Base-by-base conservation (phyloP, 106 monocot genomes). In the Hemerocallis citrina region DNA sequence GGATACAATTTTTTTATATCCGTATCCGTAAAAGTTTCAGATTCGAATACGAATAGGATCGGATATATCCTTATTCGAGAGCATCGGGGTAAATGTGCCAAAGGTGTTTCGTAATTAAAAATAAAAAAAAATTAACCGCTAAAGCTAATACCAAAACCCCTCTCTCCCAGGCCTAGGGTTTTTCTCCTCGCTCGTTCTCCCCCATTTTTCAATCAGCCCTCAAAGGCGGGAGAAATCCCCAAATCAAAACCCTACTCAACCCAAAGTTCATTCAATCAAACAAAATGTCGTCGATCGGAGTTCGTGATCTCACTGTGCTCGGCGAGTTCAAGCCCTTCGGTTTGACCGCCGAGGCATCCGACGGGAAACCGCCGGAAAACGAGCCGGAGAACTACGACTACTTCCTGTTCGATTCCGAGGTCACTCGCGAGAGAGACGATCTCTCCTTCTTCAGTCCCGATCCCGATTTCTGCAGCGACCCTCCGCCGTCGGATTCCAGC, bases 261-360 rank as follows among this genome's bases (percentile, higher is more conserved):
- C 52, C 24, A n/a, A n/a, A n/a, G n/a, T 5, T 0, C 30, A 10
- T 30, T 31, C 54, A 55, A 55, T 34, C 28, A 11, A 16, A 3
- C 51, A 21, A 52, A 41, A 66, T 36, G 40, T 13, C 12, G 81
- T 66, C 77, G 21, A 33, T 77, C 41, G 82, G 79, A 51, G 73
- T 78, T 23, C 76, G 94, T 49, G 20, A 73, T 22, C 83, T 94
- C 35, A 81, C 80, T 36, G 83, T 94, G 23, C 72, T 94, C 7
- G 69, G 83, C 7, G 85, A 94, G 78, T 94, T 94, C 83, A 82
- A 77, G 64, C 89, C 94, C 19, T 81, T 83, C 67, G 94, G 85
- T 8, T 67, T 94, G 17, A 63, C 67, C 2, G 83, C 62, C 2
- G 89, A 94, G 72, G 77, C 59, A 31, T 56, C 55, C 13, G 85